phyloP scores from a whole-genome alignment of 768 basidiomycete genomes.

The Exsudoporus frostii region DNA sequence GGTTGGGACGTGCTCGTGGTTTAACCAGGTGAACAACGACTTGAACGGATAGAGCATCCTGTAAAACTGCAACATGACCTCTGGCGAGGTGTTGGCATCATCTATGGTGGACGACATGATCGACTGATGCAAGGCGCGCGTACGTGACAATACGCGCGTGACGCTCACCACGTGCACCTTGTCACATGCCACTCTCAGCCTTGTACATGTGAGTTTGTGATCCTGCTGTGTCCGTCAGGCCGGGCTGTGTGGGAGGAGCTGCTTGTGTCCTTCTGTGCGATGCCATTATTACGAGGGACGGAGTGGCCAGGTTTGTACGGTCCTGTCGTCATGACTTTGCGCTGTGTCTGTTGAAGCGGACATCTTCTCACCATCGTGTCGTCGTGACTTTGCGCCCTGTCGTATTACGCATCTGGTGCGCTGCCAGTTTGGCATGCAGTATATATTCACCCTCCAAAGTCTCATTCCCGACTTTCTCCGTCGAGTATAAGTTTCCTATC shows the following conservation, averaged over 20 bases:
- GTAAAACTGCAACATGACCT: constrained; percentile 80
- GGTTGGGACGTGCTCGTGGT: constrained; percentile 79
- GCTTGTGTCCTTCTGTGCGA: too few species aligned
- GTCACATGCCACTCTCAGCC: not conserved
- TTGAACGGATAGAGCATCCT: constrained; percentile 92
- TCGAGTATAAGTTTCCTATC: not conserved
- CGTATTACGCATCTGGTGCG: not conserved
- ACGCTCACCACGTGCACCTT: constrained; percentile 11
- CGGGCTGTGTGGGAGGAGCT: too few species aligned
- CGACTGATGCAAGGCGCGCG: not conserved
- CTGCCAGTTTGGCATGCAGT: constrained; percentile 1
- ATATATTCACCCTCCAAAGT: not conserved
- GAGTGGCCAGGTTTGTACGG: not conserved
- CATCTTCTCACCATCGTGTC: constrained; percentile 1
- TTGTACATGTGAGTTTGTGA: too few species aligned
- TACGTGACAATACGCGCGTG: constrained; percentile 18
- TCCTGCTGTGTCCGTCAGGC: too few species aligned
- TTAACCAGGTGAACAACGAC: constrained; percentile 91
- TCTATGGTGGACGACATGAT: constrained; percentile 14
- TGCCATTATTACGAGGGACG: too few species aligned
- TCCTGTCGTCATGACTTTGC: too few species aligned
- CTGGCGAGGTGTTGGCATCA: constrained; percentile 41
- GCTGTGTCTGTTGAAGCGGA: not conserved
- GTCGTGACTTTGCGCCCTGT: not conserved
- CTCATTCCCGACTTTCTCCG: constrained; percentile 13